A percentile compares a stretch with the other conserved stretches of the same genome.
Evolutionary conservation across 139 green algal genomes (phyloP).

Genomic region (Edaphochlamys debaryana): DNA sequence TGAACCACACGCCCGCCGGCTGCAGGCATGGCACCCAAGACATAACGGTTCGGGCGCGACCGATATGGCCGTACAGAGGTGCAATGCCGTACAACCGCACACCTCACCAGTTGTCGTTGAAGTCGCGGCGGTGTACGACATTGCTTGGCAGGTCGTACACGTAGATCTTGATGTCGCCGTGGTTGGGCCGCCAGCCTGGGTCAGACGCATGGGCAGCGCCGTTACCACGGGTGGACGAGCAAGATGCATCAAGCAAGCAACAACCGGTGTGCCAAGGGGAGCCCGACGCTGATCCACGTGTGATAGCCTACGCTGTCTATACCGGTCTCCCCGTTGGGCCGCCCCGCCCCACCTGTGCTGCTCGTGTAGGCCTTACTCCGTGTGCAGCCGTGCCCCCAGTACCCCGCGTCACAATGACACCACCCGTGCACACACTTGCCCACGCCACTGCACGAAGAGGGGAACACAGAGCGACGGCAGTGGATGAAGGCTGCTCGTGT

Average conservation of each 20-base stretch:
- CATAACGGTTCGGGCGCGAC: too few species aligned
- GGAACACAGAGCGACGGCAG: too few species aligned
- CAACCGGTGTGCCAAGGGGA: too few species aligned
- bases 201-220: too few species aligned
- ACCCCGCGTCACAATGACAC: slow-evolving; percentile 48
- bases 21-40: too few species aligned
- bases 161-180: slow-evolving; percentile 40
- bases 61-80: too few species aligned
- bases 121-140: slow-evolving; percentile 14
- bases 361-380: slow-evolving; percentile 39
- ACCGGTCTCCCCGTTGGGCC: too few species aligned
- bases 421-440: slow-evolving; percentile 42
- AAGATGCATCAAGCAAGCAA: background rate
- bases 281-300: too few species aligned
- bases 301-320: too few species aligned
- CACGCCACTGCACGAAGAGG: background rate
- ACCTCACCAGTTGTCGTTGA: slow-evolving; percentile 16
- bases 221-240: too few species aligned
- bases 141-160: slow-evolving; percentile 48
- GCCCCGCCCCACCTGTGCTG: background rate
- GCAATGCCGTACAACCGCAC: background rate
- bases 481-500: too few species aligned
- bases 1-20: too few species aligned
- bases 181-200: slow-evolving; percentile 39
- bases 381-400: slow-evolving; percentile 53